Evolutionary conservation across 2,329 filamentous ascomycete species (phyloP), one percentile per base, ranked within the genome.

Genomic region (Cephalotrichum gorgonifer): DNA sequence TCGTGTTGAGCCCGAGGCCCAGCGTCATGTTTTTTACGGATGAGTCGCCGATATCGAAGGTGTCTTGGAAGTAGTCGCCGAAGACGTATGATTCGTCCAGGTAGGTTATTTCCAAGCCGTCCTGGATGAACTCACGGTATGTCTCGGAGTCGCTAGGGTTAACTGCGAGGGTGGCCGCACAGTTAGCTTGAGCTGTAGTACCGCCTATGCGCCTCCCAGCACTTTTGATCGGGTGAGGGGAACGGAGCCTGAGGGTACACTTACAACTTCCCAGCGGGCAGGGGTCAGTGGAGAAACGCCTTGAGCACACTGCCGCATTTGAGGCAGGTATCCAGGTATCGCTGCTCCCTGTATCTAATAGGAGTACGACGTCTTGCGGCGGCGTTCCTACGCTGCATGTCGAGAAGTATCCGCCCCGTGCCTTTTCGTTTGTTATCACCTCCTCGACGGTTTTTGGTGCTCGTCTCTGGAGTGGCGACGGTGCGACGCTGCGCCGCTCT

Each of bases 341-440:
- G 52, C 78, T 81, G 57, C 78, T 82, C 39, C 79, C 81, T 1
- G 80, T 84, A 61, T 84, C 80, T 42, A 84, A 68, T 59, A 81
- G 77, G 47, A 84, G 62, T 2, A 70, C 73, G 38, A 84, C 52
- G 4, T 71, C 62, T 57, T 84, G 80, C 12, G 64, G 62, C 0
- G 80, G 79, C 6, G 73, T 80, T 17, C 81, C 81, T 23, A 84
- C 59, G 25, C 66, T 62, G 52, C 80, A 73, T 22, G 72, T 72
- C 17, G 75, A 72, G 56, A 79, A 81, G 59, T 82, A 83, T 31
- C 47, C 47, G 12, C 47, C 47, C 8, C 33, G 41, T n/a, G 38
- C 31, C 31, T 44, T 49, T 31, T 49, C 47, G 30, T 49, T 49
- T 6, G 42, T 44, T 9, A 49, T 44, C 3, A 26, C 31, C 26